A percentile compares a stretch with the other conserved stretches of the same genome.
Evolutionary conservation across 495 filamentous ascomycete genomes (phyloP).

Genomic region (Hypoxylon cercidicola): DNA sequence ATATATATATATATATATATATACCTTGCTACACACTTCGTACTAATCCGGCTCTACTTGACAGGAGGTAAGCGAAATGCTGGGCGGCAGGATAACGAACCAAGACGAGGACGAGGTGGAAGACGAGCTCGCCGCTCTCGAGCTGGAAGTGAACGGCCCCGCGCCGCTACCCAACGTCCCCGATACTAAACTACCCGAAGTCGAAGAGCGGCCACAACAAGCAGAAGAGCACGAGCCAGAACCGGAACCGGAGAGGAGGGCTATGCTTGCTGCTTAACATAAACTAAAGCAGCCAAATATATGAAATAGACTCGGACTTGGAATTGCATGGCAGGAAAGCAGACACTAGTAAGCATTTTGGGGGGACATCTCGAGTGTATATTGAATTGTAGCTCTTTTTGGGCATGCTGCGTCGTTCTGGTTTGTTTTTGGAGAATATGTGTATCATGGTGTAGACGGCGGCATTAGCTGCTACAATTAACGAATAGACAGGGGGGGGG

Average conservation of each 20-base stretch:
- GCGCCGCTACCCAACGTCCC: slow-evolving; percentile 70
- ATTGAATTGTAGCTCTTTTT: not conserved
- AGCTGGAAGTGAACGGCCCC: slow-evolving; percentile 68
- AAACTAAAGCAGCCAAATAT: not conserved
- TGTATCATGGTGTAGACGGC: not conserved
- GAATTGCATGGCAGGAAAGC: not conserved
- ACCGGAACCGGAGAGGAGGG: slow-evolving; percentile 48
- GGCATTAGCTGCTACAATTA: slow-evolving; percentile 4
- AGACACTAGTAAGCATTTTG: no score
- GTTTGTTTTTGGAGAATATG: not conserved
- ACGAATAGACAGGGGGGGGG: slow-evolving; percentile 13
- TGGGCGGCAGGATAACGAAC: slow-evolving; percentile 84
- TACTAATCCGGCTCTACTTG: not conserved
- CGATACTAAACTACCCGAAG: slow-evolving; percentile 49
- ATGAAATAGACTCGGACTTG: not conserved
- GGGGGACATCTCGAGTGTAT: not conserved
- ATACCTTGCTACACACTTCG: not conserved
- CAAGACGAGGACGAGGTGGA: slow-evolving; percentile 98
- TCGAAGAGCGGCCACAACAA: slow-evolving; percentile 43
- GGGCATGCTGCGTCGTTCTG: not conserved
- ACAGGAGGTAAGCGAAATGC: slow-evolving; percentile 90
- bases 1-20: no score
- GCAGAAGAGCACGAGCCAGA: slow-evolving; percentile 39
- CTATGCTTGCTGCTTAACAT: slow-evolving; percentile 57
- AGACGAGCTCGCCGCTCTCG: slow-evolving; percentile 86